phyloP scores from a whole-genome alignment of 2,329 filamentous ascomycete genomes.

The Colletotrichum melonis region DNA sequence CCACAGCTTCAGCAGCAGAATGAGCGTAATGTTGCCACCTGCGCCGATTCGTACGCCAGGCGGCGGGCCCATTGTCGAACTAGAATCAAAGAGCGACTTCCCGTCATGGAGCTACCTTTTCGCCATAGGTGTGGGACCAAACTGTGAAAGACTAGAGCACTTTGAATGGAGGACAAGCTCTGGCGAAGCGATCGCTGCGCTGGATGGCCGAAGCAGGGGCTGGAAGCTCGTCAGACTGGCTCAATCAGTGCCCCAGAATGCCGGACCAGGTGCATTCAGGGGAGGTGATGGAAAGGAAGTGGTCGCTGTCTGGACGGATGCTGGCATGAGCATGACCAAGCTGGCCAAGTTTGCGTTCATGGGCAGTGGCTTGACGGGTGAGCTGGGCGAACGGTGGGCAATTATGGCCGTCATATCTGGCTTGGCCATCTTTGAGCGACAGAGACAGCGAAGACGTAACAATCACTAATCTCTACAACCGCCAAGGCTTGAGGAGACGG shows the following conservation, averaged over 20 bases:
- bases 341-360: constrained; percentile 52
- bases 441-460: constrained; percentile 19
- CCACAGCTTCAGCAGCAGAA: constrained; percentile 27
- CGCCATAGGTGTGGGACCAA: constrained; percentile 44
- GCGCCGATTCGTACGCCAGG: constrained; percentile 25
- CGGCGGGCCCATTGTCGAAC: constrained; percentile 16
- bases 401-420: constrained; percentile 54
- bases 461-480: background rate
- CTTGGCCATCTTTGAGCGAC: constrained; percentile 33
- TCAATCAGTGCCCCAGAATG: constrained; percentile 9
- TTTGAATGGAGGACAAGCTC: constrained; percentile 57
- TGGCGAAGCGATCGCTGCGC: constrained; percentile 46
- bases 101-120: constrained; percentile 45
- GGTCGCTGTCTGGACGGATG: constrained; percentile 52
- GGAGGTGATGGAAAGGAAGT: constrained; percentile 53
- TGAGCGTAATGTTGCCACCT: constrained; percentile 28
- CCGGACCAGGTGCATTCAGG: constrained; percentile 3
- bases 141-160: constrained; percentile 41
- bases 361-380: constrained; percentile 50
- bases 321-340: constrained; percentile 47
- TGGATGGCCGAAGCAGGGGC: constrained; percentile 46
- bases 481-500: too few species aligned
- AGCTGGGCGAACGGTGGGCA: constrained; percentile 54
- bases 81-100: constrained; percentile 23
- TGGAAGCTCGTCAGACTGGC: constrained; percentile 56